Percentiles rank a stretch among this genome's conserved stretches.
Evolutionary conservation across 2,329 filamentous ascomycete species (phyloP).

Genomic region (Pseudogymnoascus sp.): DNA sequence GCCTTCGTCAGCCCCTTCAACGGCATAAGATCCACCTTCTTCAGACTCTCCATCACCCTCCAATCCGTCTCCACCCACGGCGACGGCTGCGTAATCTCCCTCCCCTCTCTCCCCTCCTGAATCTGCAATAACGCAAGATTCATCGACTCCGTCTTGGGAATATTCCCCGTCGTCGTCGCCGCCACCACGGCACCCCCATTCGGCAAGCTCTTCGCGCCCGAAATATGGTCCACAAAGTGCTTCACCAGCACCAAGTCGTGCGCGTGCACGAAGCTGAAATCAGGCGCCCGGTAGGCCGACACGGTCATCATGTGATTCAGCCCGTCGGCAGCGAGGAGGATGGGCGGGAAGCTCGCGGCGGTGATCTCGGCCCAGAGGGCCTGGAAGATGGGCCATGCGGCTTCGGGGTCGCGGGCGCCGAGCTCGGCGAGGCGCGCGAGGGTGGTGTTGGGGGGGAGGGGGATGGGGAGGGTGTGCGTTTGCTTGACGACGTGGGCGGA

Average conservation of each 20-base stretch:
- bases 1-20: conserved; percentile 61
- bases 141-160: conserved; percentile 54
- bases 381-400: conserved; percentile 71
- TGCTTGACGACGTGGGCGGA: conserved; percentile 38
- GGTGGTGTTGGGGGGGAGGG: conserved; percentile 47
- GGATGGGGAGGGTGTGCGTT: conserved; percentile 50
- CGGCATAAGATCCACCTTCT: conserved; percentile 43
- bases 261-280: conserved; percentile 69
- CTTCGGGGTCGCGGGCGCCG: conserved; percentile 64
- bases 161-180: conserved; percentile 65
- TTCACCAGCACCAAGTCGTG: conserved; percentile 73
- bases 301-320: conserved; percentile 72
- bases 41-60: conserved; percentile 45
- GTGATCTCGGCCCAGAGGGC: conserved; percentile 76
- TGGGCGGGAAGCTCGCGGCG: conserved; percentile 37
- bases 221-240: conserved; percentile 65
- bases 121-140: conserved; percentile 56
- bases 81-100: conserved; percentile 36
- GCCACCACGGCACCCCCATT: conserved; percentile 77
- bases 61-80: conserved; percentile 47
- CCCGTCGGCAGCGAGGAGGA: conserved; percentile 72
- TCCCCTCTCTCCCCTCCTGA: conserved; percentile 34
- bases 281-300: conserved; percentile 64
- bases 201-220: conserved; percentile 45
- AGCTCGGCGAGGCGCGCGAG: conserved; percentile 61